Conservation (phyloP, 2,329 filamentous ascomycete genomes). For the Ilyonectria sp. region DNA sequence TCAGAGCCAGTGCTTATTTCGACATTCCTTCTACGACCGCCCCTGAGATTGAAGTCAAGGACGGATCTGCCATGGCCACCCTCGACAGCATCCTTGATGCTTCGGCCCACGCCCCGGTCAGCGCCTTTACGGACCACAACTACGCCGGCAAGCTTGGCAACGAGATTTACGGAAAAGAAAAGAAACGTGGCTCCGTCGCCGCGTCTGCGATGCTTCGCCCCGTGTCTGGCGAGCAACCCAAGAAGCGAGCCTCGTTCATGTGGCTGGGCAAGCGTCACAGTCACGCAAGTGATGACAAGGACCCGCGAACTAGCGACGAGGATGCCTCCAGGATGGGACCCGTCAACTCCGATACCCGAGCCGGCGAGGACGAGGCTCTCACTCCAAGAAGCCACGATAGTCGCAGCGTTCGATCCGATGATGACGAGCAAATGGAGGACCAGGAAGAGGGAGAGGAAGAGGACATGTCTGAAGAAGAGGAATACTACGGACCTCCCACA, state of each 20-base stretch:
- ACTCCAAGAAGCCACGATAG: constrained; percentile 48
- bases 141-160: constrained; percentile 82
- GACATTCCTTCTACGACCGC: constrained; percentile 73
- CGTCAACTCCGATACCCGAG: constrained; percentile 45
- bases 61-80: constrained; percentile 88
- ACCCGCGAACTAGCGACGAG: constrained; percentile 35
- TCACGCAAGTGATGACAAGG: constrained; percentile 48
- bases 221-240: constrained; percentile 49
- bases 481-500: constrained; percentile 82
- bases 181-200: constrained; percentile 62
- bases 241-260: constrained; percentile 66
- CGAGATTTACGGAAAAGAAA: constrained; percentile 79
- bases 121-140: constrained; percentile 91
- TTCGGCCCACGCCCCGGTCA: constrained; percentile 88
- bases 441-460: constrained; percentile 62
- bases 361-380: constrained; percentile 40
- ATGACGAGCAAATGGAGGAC: constrained; percentile 55
- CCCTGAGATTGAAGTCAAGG: constrained; percentile 72
- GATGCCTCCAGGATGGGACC: constrained; percentile 45
- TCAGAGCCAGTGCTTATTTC: constrained; percentile 94
- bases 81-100: constrained; percentile 94
- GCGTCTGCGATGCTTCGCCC: constrained; percentile 46
- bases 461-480: constrained; percentile 63
- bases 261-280: constrained; percentile 61
- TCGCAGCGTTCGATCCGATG: constrained; percentile 42